Conservation (phyloP, 352 stramenopile genomes). For the Phytophthora syringae region DNA sequence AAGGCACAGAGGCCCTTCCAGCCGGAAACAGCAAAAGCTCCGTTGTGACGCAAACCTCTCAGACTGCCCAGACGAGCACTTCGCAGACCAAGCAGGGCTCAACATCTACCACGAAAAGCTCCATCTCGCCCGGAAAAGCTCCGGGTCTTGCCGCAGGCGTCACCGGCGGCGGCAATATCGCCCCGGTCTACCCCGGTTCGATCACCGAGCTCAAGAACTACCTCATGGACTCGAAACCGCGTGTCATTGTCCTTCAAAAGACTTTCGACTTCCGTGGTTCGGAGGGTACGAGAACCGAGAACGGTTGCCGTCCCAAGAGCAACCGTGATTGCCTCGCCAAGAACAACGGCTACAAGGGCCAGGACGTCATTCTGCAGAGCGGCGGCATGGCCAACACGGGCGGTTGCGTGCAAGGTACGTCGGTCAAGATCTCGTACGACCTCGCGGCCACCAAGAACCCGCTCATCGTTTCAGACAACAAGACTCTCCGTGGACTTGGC, state of each 20-base stretch:
- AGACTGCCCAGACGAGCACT: not conserved
- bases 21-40: slow-evolving; percentile 15
- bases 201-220: slow-evolving; percentile 52
- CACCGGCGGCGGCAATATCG: slow-evolving; percentile 49
- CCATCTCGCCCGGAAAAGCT: slow-evolving; percentile 17
- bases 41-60: slow-evolving; percentile 2
- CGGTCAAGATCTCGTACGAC: slow-evolving; percentile 37
- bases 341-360: slow-evolving; percentile 59
- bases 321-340: slow-evolving; percentile 51
- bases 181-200: slow-evolving; percentile 47
- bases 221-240: slow-evolving; percentile 42
- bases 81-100: not conserved
- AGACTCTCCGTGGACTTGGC: slow-evolving; percentile 52
- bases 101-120: not conserved
- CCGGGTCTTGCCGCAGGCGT: slow-evolving; percentile 30
- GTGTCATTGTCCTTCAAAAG: slow-evolving; percentile 62
- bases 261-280: slow-evolving; percentile 59
- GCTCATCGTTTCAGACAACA: slow-evolving; percentile 44
- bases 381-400: slow-evolving; percentile 59
- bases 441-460: slow-evolving; percentile 32
- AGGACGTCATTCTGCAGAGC: slow-evolving; percentile 63
- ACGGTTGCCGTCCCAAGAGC: slow-evolving; percentile 48
- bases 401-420: slow-evolving; percentile 45
- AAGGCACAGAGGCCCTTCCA: slow-evolving; percentile 42
- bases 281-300: slow-evolving; percentile 57